Evolutionary conservation across 1,139 yeast species (phyloP).

Genomic region (Debaryomyces udenii): DNA sequence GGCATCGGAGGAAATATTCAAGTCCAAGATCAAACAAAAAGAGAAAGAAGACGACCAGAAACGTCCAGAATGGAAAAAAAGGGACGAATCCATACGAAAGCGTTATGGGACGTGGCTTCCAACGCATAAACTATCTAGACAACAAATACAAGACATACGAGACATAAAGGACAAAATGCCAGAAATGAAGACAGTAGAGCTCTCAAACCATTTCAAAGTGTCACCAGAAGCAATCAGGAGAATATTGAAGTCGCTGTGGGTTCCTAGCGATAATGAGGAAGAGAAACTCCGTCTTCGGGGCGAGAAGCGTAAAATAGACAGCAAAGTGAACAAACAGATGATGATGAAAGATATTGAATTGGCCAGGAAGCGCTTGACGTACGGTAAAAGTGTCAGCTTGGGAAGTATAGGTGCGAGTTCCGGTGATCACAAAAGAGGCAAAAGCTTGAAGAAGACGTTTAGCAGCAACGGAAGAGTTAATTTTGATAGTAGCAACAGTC

Average conservation of each 20-base stretch:
- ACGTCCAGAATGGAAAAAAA: slow-evolving; percentile 61
- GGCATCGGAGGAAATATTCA: slow-evolving; percentile 18
- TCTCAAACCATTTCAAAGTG: slow-evolving; percentile 66
- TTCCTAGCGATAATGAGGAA: slow-evolving; percentile 59
- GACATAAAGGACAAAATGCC: slow-evolving; percentile 61
- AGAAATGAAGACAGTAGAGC: slow-evolving; percentile 55
- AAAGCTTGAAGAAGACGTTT: slow-evolving; percentile 4
- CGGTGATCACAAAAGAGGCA: neutral
- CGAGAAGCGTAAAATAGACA: slow-evolving; percentile 30
- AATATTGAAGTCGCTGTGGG: slow-evolving; percentile 77
- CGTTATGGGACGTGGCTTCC: slow-evolving; percentile 76
- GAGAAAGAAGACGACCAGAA: slow-evolving; percentile 14
- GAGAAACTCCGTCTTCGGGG: slow-evolving; percentile 51
- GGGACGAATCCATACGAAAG: slow-evolving; percentile 61
- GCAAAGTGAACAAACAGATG: slow-evolving; percentile 13
- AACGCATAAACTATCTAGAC: slow-evolving; percentile 64
- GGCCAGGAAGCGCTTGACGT: slow-evolving; percentile 13
- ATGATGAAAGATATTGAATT: slow-evolving; percentile 11
- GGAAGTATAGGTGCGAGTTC: neutral
- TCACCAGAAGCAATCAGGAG: slow-evolving; percentile 86
- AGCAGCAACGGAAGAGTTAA: slow-evolving; percentile 17
- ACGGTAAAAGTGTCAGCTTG: slow-evolving; percentile 13
- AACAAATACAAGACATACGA: slow-evolving; percentile 69
- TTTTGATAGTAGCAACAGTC: slow-evolving; percentile 17
- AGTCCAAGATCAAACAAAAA: slow-evolving; percentile 17